These are phyloP conservation scores for Priceomyces medius DNA, from an alignment of 805 yeast genomes.

Conservation along the genomic window DNA sequence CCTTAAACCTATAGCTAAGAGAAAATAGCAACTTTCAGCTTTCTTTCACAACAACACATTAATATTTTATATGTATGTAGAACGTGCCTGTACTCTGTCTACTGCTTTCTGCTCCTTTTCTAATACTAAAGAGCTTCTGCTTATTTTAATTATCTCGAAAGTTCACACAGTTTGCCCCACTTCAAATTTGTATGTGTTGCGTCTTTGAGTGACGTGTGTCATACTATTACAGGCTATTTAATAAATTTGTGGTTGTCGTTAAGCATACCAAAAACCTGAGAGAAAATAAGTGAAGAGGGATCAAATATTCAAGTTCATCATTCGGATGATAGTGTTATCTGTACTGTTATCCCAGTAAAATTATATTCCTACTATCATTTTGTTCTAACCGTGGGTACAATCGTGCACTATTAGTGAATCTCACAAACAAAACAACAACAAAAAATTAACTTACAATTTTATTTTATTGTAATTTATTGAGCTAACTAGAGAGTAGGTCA, in stretches of 20 bases:
- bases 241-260: neutral
- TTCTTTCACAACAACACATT: too few relatives aligned
- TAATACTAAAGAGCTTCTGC: too few relatives aligned
- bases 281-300: neutral
- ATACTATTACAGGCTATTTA: neutral
- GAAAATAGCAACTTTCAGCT: neutral
- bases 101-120: too few relatives aligned
- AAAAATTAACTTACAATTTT: neutral
- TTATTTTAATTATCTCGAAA: too few relatives aligned
- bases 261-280: neutral
- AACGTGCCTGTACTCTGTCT: too few relatives aligned
- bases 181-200: neutral
- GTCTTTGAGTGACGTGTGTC: slow-evolving; percentile 2
- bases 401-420: neutral
- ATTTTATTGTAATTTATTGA: neutral
- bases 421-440: slow-evolving; percentile 3
- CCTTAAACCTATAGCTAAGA: neutral
- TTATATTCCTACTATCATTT: neutral
- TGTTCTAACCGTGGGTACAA: neutral
- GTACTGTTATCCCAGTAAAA: neutral
- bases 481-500: neutral
- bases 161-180: neutral
- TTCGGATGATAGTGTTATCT: too few relatives aligned
- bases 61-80: too few relatives aligned
- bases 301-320: too few relatives aligned